phyloP scores from a whole-genome alignment of 768 basidiomycete genomes.

The Naganishia vaughanmartiniae region DNA sequence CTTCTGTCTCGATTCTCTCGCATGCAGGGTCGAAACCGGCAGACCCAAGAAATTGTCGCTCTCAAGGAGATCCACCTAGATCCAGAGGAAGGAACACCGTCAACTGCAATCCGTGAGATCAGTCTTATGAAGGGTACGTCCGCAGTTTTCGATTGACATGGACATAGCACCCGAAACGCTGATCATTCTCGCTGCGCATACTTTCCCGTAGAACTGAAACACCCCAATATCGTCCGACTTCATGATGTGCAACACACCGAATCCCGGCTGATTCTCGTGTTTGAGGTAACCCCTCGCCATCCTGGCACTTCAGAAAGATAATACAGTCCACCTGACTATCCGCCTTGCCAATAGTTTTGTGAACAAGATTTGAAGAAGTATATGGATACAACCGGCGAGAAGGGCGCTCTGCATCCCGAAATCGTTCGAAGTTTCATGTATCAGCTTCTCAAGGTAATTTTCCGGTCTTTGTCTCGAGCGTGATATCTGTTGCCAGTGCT shows the following conservation, averaged over 20 bases:
- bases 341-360: conserved; percentile 54
- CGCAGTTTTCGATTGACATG: too few species aligned
- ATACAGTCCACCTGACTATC: neutral
- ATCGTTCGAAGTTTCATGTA: conserved; percentile 96
- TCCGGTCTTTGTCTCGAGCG: neutral
- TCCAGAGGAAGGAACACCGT: conserved; percentile 97
- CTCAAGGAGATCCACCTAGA: conserved; percentile 99
- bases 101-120: conserved; percentile 97
- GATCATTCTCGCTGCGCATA: neutral
- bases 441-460: conserved; percentile 72
- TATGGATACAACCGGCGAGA: conserved; percentile 97
- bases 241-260: conserved; percentile 99
- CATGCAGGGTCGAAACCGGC: conserved; percentile 75
- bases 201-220: conserved; percentile 71
- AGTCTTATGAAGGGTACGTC: conserved; percentile 79
- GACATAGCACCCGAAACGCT: neutral
- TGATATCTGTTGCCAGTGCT: neutral
- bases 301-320: neutral
- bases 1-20: neutral
- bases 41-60: conserved; percentile 98
- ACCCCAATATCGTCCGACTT: conserved; percentile 95
- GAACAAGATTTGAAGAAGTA: conserved; percentile 98
- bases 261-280: conserved; percentile 94
- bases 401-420: conserved; percentile 83
- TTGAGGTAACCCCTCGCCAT: conserved; percentile 59